Evolutionary conservation across 768 basidiomycete genomes (phyloP).

Genomic region (Suillus subaureus): DNA sequence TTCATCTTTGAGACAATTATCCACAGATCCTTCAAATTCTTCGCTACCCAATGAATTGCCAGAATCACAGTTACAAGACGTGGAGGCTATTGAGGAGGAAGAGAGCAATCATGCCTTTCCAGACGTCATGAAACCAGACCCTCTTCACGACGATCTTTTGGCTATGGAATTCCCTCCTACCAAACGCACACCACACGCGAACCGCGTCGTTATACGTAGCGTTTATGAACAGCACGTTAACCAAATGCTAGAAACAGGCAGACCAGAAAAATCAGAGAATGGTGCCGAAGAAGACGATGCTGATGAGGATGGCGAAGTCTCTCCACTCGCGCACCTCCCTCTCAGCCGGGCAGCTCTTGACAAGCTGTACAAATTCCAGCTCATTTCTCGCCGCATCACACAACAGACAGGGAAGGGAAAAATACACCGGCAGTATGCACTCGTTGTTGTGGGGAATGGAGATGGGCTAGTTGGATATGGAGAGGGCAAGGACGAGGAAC

Average conservation of each 20-base stretch:
- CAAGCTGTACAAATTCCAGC: slow-evolving; percentile 42
- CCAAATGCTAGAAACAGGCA: slow-evolving; percentile 28
- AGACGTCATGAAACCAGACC: slow-evolving; percentile 63
- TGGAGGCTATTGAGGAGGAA: slow-evolving; percentile 11
- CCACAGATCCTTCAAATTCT: slow-evolving; percentile 16
- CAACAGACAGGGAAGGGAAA: slow-evolving; percentile 97
- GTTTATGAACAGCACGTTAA: slow-evolving; percentile 21
- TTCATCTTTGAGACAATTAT: slow-evolving; percentile 16
- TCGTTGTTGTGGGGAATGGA: slow-evolving; percentile 81
- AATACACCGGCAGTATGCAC: slow-evolving; percentile 59
- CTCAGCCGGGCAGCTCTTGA: slow-evolving; percentile 24
- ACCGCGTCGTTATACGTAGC: slow-evolving; percentile 69
- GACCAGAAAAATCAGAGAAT: slow-evolving; percentile 24
- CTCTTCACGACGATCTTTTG: slow-evolving; percentile 63
- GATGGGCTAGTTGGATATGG: slow-evolving; percentile 83
- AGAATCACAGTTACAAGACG: slow-evolving; percentile 3
- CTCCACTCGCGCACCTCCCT: slow-evolving; percentile 19
- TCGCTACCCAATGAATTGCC: background rate
- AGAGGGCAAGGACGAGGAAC: slow-evolving; percentile 73
- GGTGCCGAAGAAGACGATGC: slow-evolving; percentile 24
- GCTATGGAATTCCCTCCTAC: slow-evolving; percentile 55
- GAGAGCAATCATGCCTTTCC: slow-evolving; percentile 40
- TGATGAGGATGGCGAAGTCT: slow-evolving; percentile 19
- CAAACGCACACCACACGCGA: slow-evolving; percentile 53
- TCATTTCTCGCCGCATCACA: slow-evolving; percentile 60